Evolutionary conservation across 2,329 filamentous ascomycete species (phyloP), one percentile per base, ranked within the genome.

Genomic region (Penicillium occitanis): DNA sequence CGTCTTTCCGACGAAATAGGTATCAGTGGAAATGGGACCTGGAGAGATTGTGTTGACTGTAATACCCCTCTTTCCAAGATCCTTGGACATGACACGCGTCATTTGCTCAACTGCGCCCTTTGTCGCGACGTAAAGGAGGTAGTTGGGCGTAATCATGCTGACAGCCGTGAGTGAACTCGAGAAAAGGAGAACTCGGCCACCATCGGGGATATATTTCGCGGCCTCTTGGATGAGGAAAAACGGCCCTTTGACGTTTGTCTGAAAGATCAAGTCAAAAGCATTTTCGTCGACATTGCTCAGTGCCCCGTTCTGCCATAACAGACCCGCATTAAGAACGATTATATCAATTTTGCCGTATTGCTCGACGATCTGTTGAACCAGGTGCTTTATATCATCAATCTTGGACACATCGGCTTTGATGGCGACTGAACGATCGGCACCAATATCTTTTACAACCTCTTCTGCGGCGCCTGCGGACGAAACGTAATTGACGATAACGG

Each of bases 51-150:
- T 77, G 69, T 87, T 86, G n/a, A 86, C 84, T 14, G 69, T 74
- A 72, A 87, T 85, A 2, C 81, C 82, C 69, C 80, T 82, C 13
- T 74, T 69, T 1, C 79, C 84, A 22, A 88, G 79, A 60, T 87
- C 85, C 73, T 87, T 88, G 48, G 83, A 79, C 68, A 88, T 73
- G 3, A 83, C 76, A 17, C 85, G 81, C 0, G 82, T 82, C 78
- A 88, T 83, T 73, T 87, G 84, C 73, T 88, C 85, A 46, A 89
- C 80, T 8, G 86, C 85, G 53, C 85, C 86, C 71, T 88, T 88
- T 46, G 83, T 85, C 0, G 81, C 76, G 6, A 78, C 79, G 72
- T 88, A 88, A 7, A 86, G 77, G 17, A 84, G 76, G 69, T 86
- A 86, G 0, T 71, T 68, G 0, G 83, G 79, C 25, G 76, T 73